phyloP scores from a whole-genome alignment of 179 eudicot species.

The Corrigiola litoralis region DNA sequence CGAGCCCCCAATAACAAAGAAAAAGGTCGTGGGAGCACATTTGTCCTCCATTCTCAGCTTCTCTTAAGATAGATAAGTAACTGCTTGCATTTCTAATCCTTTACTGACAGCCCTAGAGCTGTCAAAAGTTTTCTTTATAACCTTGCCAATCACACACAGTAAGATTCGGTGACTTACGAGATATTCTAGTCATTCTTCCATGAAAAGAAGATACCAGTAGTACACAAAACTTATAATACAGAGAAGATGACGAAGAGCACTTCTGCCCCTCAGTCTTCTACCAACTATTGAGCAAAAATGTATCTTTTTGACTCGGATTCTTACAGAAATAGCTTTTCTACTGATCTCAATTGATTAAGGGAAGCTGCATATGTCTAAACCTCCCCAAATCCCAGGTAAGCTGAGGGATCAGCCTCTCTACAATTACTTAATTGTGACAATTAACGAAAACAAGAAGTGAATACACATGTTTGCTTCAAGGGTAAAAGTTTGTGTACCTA shows the following conservation, averaged over 20 bases:
- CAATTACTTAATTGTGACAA: too few relatives aligned
- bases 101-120: not conserved
- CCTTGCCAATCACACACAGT: not conserved
- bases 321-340: too few relatives aligned
- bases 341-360: too few relatives aligned
- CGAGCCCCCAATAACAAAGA: not conserved
- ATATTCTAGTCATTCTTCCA: too few relatives aligned
- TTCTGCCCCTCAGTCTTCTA: not conserved
- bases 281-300: too few relatives aligned
- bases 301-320: too few relatives aligned
- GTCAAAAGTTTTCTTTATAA: not conserved
- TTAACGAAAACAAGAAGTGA: not conserved
- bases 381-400: not conserved
- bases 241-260: too few relatives aligned
- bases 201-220: not conserved
- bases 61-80: not conserved
- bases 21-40: constrained; percentile 6
- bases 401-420: not conserved
- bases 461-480: not conserved
- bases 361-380: too few relatives aligned
- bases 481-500: constrained; percentile 52
- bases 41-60: not conserved
- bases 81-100: not conserved
- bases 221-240: not conserved
- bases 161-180: not conserved